These are phyloP conservation scores for Phylloporus gajari DNA, from an alignment of 1,284 basidiomycete genomes.

Conservation along the genomic window DNA sequence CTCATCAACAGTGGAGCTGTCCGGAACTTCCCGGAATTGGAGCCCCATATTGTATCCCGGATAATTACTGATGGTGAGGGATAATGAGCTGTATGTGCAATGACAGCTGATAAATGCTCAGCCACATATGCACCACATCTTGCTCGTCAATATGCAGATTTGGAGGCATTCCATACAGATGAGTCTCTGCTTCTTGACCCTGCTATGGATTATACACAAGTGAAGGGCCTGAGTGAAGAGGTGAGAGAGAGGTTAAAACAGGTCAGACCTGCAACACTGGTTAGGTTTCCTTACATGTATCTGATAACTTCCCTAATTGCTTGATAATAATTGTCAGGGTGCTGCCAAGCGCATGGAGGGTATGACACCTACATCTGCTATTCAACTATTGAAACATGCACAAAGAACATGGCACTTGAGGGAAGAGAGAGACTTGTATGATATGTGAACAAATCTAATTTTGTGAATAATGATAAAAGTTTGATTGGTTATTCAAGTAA, in stretches of 20 bases:
- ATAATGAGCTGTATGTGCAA: not conserved
- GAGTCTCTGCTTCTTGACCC: constrained; percentile 81
- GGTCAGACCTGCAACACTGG: constrained; percentile 74
- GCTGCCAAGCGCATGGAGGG: constrained; percentile 89
- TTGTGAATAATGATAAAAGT: too few relatives aligned
- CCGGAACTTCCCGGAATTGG: constrained; percentile 64
- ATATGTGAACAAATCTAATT: too few relatives aligned
- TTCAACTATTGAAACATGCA: constrained; percentile 72
- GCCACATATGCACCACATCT: constrained; percentile 68
- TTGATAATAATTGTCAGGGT: constrained; percentile 58
- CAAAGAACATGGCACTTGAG: constrained; percentile 50
- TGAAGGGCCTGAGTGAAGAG: constrained; percentile 81
- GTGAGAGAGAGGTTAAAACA: constrained; percentile 72
- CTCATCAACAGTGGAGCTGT: constrained; percentile 57
- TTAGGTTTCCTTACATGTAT: constrained; percentile 47
- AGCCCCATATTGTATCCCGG: constrained; percentile 65
- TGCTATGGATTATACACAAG: constrained; percentile 71
- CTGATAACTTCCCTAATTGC: not conserved
- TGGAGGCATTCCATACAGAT: constrained; percentile 82
- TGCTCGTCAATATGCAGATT: constrained; percentile 75
- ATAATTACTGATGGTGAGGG: constrained; percentile 75
- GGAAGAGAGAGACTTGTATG: too few relatives aligned
- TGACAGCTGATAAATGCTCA: constrained; percentile 18
- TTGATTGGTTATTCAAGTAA: too few relatives aligned
- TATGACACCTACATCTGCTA: constrained; percentile 80